Evolutionary conservation across 257 asterid genomes (phyloP), one percentile per base, ranked within the genome.

Genomic region (Nicotiana attenuata): DNA sequence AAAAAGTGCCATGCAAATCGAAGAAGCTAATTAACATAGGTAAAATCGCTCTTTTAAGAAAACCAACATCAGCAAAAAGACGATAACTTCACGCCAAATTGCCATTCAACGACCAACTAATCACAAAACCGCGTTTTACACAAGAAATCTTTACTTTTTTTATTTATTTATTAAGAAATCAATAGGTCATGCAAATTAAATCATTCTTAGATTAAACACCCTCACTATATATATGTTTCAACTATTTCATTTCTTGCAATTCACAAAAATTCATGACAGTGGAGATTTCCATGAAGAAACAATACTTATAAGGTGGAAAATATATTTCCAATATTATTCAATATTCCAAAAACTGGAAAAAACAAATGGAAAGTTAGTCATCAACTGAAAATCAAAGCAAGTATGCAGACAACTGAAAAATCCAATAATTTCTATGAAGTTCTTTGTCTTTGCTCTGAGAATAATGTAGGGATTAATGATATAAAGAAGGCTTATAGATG

Each of bases 401-500:
- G 67, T 63, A 63, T 63, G 17, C 35, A 63, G 3, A 41, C 50
- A 5, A 11, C 67, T 11, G 35, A 31, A 24, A 63, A 63, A 24
- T 11, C 35, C 29, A 60, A 71, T 65, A 84, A 90, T 83, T 87
- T 80, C 7, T 90, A 90, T 63, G 81, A 86, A 35, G 24, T 87
- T n/a, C 89, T 89, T 16, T 86, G 90, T 69, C 86, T 89, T 19
- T 41, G 60, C 33, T 85, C 87, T 14, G 68, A 75, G 64, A 83
- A 83, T 24, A 57, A n/a, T 41, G 90, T 53, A 31, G 85, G 91
- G 29, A 29, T 81, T 79, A 89, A 87, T 67, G 90, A 90, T 82
- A 88, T 90, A 22, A 90, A 88, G 85, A 90, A 60, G 87, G 90
- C 93, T 28, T 90, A 88, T 47, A 87, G 86, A 82, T 69, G 75